Evolutionary conservation across 208 protist species (phyloP).

Genomic region (Trichomonas gallinae): DNA sequence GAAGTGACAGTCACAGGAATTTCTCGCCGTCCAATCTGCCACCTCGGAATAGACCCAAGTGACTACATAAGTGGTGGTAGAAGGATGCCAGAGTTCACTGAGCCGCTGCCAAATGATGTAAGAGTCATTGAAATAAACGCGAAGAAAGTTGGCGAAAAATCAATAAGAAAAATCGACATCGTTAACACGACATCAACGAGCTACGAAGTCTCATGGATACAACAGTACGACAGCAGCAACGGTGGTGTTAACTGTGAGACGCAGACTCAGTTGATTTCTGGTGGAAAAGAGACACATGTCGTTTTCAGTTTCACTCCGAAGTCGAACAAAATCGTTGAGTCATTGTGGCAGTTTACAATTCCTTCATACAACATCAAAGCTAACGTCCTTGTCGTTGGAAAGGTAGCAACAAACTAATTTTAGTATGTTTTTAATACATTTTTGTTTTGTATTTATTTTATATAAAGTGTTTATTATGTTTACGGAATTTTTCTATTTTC

Average conservation of each 20-base stretch:
- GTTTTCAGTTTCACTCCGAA: background rate
- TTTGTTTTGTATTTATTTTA: background rate
- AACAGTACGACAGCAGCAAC: background rate
- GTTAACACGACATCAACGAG: background rate
- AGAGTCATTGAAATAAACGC: background rate
- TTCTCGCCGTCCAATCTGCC: conserved; percentile 70
- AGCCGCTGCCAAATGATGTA: background rate
- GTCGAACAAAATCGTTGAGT: background rate
- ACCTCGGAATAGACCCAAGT: conserved; percentile 68
- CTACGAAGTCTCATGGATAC: background rate
- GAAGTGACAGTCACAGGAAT: conserved; percentile 58
- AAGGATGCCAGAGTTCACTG: conserved; percentile 33
- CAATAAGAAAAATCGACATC: background rate
- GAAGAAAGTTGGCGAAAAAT: background rate
- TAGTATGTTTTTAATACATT: too few relatives aligned
- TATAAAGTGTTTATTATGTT: background rate
- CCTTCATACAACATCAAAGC: background rate
- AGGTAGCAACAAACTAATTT: background rate
- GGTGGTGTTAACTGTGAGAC: background rate
- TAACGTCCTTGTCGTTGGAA: background rate
- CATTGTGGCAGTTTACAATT: background rate
- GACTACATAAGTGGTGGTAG: conserved; percentile 58
- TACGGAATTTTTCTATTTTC: background rate
- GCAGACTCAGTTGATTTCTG: background rate
- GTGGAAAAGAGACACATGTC: background rate